Percentiles rank a stretch among this genome's conserved stretches.
Conservation (phyloP, 2,329 filamentous ascomycete genomes). For the Raffaelea albimanens region DNA sequence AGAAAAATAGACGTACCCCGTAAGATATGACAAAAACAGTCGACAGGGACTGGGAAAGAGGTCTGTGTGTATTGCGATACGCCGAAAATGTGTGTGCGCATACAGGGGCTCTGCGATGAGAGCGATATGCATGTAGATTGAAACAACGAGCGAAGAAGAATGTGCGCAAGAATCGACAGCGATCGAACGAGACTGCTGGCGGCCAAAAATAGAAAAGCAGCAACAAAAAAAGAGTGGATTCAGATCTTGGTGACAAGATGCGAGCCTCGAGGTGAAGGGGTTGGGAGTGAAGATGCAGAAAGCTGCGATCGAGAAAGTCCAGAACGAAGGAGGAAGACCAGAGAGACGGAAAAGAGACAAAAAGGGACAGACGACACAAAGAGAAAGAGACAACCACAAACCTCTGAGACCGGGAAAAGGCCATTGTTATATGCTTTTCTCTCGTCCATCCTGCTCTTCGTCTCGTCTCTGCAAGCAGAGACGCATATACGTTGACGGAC, state of each 20-base stretch:
- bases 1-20: too few relatives aligned
- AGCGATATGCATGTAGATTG: not conserved
- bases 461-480: not conserved
- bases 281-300: too few relatives aligned
- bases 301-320: too few relatives aligned
- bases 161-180: not conserved
- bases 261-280: too few relatives aligned
- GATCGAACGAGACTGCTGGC: too few relatives aligned
- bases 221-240: too few relatives aligned
- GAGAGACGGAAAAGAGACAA: not conserved
- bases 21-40: too few relatives aligned
- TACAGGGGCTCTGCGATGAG: not conserved
- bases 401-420: not conserved
- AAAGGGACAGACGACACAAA: not conserved
- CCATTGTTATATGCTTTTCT: conserved; percentile 5
- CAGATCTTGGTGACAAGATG: too few relatives aligned
- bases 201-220: not conserved
- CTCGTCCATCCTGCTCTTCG: not conserved
- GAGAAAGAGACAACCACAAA: not conserved
- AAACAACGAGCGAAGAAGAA: not conserved
- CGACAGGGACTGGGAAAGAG: too few relatives aligned
- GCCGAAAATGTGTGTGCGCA: too few relatives aligned
- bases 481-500: too few relatives aligned
- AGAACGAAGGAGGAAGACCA: not conserved
- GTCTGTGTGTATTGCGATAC: too few relatives aligned